Percentiles rank a stretch among this genome's conserved stretches.
Evolutionary conservation across 306 rosid species (phyloP).

Genomic region (Lathyrus oleraceus): DNA sequence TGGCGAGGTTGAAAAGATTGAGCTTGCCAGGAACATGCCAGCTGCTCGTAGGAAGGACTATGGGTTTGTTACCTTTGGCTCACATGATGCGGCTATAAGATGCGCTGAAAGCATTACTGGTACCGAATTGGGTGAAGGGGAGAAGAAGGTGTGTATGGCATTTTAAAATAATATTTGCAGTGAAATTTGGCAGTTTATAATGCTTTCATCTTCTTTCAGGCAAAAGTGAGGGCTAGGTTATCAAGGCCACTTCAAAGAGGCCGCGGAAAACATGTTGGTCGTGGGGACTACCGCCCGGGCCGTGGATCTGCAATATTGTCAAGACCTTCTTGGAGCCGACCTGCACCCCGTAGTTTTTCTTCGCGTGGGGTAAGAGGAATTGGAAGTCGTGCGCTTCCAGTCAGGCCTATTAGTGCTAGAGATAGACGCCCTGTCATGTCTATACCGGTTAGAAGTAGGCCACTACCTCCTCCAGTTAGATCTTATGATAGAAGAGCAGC

Average conservation of each 20-base stretch:
- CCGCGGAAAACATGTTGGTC: constrained; percentile 74
- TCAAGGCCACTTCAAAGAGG: constrained; percentile 98
- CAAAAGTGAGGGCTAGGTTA: constrained; percentile 93
- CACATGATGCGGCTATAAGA: constrained; percentile 83
- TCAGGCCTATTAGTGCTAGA: constrained; percentile 65
- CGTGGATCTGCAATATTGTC: constrained; percentile 54
- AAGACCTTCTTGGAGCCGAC: constrained; percentile 80
- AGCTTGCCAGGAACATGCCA: constrained; percentile 97
- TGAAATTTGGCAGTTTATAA: constrained; percentile 19
- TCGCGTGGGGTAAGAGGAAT: constrained; percentile 68
- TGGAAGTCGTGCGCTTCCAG: constrained; percentile 67
- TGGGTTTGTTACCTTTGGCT: constrained; percentile 89
- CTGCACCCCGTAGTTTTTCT: constrained; percentile 62
- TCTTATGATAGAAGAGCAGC: constrained; percentile 82
- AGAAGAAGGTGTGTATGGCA: constrained; percentile 64
- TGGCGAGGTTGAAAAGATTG: constrained; percentile 81
- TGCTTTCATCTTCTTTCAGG: constrained; percentile 50
- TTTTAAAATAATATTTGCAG: constrained; percentile 18
- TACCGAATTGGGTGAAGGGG: constrained; percentile 91
- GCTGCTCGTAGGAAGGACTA: constrained; percentile 94
- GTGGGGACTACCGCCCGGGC: constrained; percentile 67
- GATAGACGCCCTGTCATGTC: constrained; percentile 83
- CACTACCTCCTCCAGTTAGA: constrained; percentile 72
- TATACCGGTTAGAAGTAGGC: constrained; percentile 66
- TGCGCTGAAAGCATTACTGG: constrained; percentile 90